Conservation (phyloP, 176 grass and related monocot genomes). For the Tillandsia fasciculata region DNA sequence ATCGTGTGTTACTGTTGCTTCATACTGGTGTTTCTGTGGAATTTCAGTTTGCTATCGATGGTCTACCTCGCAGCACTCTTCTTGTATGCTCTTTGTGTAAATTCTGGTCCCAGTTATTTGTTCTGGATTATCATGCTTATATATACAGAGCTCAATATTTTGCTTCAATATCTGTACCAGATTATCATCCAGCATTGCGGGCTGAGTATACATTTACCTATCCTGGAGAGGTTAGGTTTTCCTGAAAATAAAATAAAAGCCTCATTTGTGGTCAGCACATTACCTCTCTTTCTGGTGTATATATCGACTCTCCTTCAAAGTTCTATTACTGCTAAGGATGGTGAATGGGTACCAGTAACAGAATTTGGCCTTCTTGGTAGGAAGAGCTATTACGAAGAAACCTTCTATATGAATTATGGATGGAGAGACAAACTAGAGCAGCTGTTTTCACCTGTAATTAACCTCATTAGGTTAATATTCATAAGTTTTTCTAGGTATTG, state of each 20-base stretch:
- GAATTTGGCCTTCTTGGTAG: constrained; percentile 72
- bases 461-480: constrained; percentile 43
- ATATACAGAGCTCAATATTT: constrained; percentile 89
- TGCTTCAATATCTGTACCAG: constrained; percentile 90
- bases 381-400: constrained; percentile 54
- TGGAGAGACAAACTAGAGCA: constrained; percentile 37
- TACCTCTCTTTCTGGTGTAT: constrained; percentile 93
- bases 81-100: constrained; percentile 92
- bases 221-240: constrained; percentile 84
- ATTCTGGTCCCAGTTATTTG: constrained; percentile 79
- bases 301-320: constrained; percentile 91
- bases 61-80: constrained; percentile 91
- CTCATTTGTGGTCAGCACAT: constrained; percentile 85
- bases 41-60: constrained; percentile 97
- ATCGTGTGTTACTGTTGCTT: constrained; percentile 98
- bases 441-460: constrained; percentile 47
- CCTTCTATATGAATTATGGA: constrained; percentile 26
- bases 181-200: constrained; percentile 99
- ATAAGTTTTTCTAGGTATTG: constrained; percentile 82
- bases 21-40: constrained; percentile 87
- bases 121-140: constrained; percentile 97
- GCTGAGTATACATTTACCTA: constrained; percentile 54
- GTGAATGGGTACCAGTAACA: constrained; percentile 89
- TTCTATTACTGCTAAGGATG: constrained; percentile 89
- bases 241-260: constrained; percentile 80